Base-by-base conservation (phyloP, 1,284 basidiomycete genomes). In the Gymnopus androsaceus region DNA sequence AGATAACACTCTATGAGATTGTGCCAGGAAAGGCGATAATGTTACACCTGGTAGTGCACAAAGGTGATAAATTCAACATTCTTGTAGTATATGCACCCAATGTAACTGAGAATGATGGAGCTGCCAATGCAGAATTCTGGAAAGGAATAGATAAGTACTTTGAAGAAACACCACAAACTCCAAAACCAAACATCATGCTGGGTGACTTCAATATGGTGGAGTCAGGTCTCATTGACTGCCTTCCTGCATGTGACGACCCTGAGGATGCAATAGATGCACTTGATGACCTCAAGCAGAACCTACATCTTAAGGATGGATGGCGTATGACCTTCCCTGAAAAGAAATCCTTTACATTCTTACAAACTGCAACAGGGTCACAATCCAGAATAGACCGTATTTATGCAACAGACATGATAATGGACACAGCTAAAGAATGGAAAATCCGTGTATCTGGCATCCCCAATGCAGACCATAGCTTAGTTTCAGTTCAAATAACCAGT, bases 41-140 rank as follows among this genome's bases (percentile, higher is more conserved):
- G 1, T 3, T 72, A 0, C 44, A 46, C 1, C 27, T 66, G 0
- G 49, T 54, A 0, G 69, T 66, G 63, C 58, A 67, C 3, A 25
- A 50, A 0, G 50, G 41, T 0, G 40, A 60, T 1, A 59, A 23
- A 5, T 17, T 70, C 0, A 57, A 37, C 0, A 38, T 77, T 0
- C 64, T 77, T 0, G 66, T 59, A 0, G 44, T 77, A 0, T 78
- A 79, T 54, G 74, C 74, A 1, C 75, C 74, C 0, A 67, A 67
- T 23, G 28, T 19, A 3, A 12, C 55, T n/a, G 12, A 11, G 2
- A 21, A n/a, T 11, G 33, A 53, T 14, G 31, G 19, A 0, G 4
- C 5, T 3, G 58, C 59, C 1, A 68, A 66, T 37, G 49, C 25
- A 0, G 5, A 56, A 23, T 66, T 68, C 58, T 68, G 66, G 65